Conservation (phyloP, 805 yeast genomes). For the Lachancea quebecensis region DNA sequence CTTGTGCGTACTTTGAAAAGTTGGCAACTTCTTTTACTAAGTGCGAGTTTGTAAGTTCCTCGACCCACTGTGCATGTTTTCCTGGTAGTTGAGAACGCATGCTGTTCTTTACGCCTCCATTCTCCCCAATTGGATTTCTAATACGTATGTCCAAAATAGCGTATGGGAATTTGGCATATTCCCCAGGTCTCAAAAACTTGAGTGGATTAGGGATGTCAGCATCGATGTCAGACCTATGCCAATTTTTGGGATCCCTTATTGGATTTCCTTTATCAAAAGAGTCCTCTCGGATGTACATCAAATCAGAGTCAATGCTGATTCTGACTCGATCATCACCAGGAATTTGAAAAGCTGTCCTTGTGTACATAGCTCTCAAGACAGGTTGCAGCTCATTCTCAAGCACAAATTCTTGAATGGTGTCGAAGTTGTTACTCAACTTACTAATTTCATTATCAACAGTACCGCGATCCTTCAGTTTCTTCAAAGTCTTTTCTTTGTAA, state of each 20-base stretch:
- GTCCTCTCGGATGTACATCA: slow-evolving; percentile 84
- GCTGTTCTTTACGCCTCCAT: slow-evolving; percentile 24
- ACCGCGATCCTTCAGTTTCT: slow-evolving; percentile 58
- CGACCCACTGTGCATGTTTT: slow-evolving; percentile 68
- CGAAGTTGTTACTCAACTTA: slow-evolving; percentile 47
- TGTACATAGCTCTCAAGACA: slow-evolving; percentile 74
- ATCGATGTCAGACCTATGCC: slow-evolving; percentile 94
- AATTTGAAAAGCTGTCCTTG: slow-evolving; percentile 93
- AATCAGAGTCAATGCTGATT: slow-evolving; percentile 83
- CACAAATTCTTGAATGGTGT: slow-evolving; percentile 57
- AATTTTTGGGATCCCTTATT: slow-evolving; percentile 74
- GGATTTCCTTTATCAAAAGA: slow-evolving; percentile 79
- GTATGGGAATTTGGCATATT: slow-evolving; percentile 74
- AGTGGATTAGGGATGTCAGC: slow-evolving; percentile 63
- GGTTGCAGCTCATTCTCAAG: slow-evolving; percentile 69
- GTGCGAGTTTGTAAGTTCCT: slow-evolving; percentile 75
- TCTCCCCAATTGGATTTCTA: slow-evolving; percentile 35
- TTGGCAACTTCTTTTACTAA: slow-evolving; percentile 90
- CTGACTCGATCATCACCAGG: slow-evolving; percentile 95
- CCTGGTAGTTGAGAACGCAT: slow-evolving; percentile 35
- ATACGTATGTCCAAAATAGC: slow-evolving; percentile 83
- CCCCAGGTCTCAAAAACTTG: slow-evolving; percentile 76
- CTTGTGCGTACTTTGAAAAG: slow-evolving; percentile 89
- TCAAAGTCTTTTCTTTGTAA: slow-evolving; percentile 44
- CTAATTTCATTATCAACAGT: slow-evolving; percentile 46